Percentiles rank a stretch among this genome's conserved stretches.
These are phyloP conservation scores for Neurospora sp. DNA, from an alignment of 495 filamentous ascomycete species.

Conservation along the genomic window DNA sequence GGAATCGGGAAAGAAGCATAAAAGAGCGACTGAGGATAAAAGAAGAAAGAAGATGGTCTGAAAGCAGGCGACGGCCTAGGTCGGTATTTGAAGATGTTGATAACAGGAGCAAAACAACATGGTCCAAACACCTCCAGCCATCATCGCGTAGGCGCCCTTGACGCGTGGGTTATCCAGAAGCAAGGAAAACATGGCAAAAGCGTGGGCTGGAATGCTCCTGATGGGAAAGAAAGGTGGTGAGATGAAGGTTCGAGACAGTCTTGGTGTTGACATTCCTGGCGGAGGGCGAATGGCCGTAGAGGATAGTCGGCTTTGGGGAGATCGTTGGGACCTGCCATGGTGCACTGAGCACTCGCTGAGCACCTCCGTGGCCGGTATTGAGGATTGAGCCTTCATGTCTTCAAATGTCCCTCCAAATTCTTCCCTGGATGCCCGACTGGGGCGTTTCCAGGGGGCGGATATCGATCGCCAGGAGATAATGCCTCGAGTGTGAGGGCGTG, in stretches of 20 bases:
- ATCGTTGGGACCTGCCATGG: neutral
- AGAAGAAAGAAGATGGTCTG: neutral
- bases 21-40: neutral
- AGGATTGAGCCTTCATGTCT: neutral
- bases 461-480: neutral
- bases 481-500: neutral
- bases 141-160: neutral
- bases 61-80: neutral
- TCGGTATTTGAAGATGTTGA: slow-evolving; percentile 1
- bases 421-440: neutral
- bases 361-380: neutral
- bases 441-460: neutral
- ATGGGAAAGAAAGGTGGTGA: neutral
- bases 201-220: neutral
- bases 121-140: neutral
- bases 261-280: neutral
- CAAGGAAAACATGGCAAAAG: neutral
- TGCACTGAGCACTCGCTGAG: neutral
- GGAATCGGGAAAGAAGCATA: neutral
- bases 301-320: neutral
- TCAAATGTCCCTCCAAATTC: neutral
- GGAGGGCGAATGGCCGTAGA: neutral
- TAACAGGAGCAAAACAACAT: neutral
- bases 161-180: neutral
- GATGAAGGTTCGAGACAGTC: slow-evolving; percentile 2